phyloP scores from a whole-genome alignment of 306 rosid genomes.

The Castanospermum australe region DNA sequence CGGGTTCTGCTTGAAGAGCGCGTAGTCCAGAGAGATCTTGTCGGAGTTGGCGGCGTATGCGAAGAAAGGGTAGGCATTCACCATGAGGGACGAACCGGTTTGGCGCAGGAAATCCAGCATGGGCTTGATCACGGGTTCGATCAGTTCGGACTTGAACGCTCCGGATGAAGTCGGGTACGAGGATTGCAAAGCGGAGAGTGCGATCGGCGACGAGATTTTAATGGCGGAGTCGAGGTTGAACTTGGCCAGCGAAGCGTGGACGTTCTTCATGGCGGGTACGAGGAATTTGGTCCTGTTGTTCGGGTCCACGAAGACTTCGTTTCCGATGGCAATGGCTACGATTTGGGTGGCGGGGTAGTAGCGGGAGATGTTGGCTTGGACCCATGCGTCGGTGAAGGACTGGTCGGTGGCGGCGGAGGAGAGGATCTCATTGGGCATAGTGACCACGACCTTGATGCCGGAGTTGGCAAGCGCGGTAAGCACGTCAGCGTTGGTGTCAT shows the following conservation, averaged over 20 bases:
- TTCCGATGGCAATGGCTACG: constrained; percentile 79
- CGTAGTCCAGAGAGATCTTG: constrained; percentile 57
- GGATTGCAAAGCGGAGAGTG: constrained; percentile 54
- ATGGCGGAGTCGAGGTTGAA: constrained; percentile 41
- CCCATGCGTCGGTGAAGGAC: constrained; percentile 77
- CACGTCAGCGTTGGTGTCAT: constrained; percentile 66
- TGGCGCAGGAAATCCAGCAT: constrained; percentile 55
- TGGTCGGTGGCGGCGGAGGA: constrained; percentile 54
- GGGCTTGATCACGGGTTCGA: constrained; percentile 74
- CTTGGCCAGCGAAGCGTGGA: constrained; percentile 45
- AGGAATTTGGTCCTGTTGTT: constrained; percentile 62
- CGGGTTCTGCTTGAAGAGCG: constrained; percentile 51
- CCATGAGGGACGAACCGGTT: constrained; percentile 68
- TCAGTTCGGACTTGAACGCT: constrained; percentile 58
- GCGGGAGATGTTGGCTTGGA: constrained; percentile 53
- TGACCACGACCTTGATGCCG: constrained; percentile 46
- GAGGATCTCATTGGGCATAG: constrained; percentile 78
- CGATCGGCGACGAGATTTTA: constrained; percentile 72
- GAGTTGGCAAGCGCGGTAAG: constrained; percentile 63
- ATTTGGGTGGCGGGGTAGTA: constrained; percentile 66
- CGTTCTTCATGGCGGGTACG: constrained; percentile 76
- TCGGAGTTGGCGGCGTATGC: constrained; percentile 58
- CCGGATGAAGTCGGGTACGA: constrained; percentile 85
- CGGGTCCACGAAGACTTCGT: constrained; percentile 81
- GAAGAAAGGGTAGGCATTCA: constrained; percentile 76